A percentile compares a stretch with the other conserved stretches of the same genome.
Conservation (phyloP, 1,284 basidiomycete species). For the Naganishia sp. region DNA sequence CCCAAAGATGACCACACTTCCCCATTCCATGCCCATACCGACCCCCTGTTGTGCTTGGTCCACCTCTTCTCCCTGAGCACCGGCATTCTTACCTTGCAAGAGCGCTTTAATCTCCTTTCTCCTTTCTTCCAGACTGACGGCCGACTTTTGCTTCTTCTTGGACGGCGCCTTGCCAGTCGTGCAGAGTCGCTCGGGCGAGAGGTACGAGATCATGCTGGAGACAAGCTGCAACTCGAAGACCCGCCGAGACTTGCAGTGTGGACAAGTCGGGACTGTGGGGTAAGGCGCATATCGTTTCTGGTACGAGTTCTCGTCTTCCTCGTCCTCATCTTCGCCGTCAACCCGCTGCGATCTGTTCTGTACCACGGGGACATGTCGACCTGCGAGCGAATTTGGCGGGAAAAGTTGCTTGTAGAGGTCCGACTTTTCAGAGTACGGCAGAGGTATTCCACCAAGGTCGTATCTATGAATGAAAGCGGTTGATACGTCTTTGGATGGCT, state of each 20-base stretch:
- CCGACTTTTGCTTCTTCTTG: conserved; percentile 35
- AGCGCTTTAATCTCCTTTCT: conserved; percentile 45
- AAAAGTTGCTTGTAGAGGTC: conserved; percentile 49
- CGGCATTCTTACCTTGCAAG: conserved; percentile 36
- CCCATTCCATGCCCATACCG: conserved; percentile 53
- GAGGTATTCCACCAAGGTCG: conserved; percentile 51
- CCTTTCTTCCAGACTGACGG: conserved; percentile 43
- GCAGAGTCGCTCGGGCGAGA: conserved; percentile 43
- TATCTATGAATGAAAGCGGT: conserved; percentile 40
- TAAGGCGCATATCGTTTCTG: conserved; percentile 38
- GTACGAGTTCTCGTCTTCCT: conserved; percentile 44
- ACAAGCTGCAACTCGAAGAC: conserved; percentile 55
- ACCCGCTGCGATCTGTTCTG: neutral
- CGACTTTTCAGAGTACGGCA: conserved; percentile 51
- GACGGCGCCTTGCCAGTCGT: conserved; percentile 39
- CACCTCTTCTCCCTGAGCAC: conserved; percentile 39
- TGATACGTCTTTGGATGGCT: neutral
- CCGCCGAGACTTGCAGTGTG: conserved; percentile 44
- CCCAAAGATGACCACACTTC: conserved; percentile 51
- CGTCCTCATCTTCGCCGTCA: conserved; percentile 39
- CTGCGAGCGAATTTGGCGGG: conserved; percentile 39
- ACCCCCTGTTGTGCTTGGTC: conserved; percentile 25
- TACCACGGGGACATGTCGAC: conserved; percentile 13
- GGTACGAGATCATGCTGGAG: conserved; percentile 49
- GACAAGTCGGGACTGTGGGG: conserved; percentile 43